Conservation (phyloP, 2,329 filamentous ascomycete genomes). For the Colletotrichum plurivorum region DNA sequence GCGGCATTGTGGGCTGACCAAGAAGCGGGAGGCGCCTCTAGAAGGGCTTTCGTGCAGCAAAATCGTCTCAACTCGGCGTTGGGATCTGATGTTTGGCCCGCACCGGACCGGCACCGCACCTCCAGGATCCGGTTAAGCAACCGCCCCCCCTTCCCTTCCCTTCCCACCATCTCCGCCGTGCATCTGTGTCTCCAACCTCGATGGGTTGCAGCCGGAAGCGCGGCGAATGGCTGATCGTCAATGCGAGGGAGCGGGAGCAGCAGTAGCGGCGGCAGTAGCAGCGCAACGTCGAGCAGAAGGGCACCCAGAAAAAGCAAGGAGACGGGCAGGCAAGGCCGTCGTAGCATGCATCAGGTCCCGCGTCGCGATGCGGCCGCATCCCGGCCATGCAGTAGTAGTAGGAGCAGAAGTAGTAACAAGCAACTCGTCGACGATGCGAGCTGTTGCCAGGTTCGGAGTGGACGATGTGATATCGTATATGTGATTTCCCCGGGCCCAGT, state of each 20-base stretch:
- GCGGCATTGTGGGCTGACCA: constrained; percentile 39
- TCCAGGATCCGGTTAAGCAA: neutral
- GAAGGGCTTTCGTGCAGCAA: constrained; percentile 19
- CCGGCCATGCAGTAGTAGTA: neutral
- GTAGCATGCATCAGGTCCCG: neutral
- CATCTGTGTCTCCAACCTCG: constrained; percentile 15
- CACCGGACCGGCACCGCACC: neutral
- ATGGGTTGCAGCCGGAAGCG: constrained; percentile 33
- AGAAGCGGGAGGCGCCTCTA: constrained; percentile 36
- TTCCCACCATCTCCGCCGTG: neutral
- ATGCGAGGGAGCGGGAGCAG: constrained; percentile 28
- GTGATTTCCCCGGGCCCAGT: constrained; percentile 11
- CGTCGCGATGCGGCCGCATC: constrained; percentile 3
- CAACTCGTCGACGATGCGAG: neutral
- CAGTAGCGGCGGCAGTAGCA: constrained; percentile 19
- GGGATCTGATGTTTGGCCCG: constrained; percentile 27
- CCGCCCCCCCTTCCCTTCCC: neutral
- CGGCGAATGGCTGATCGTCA: constrained; percentile 36
- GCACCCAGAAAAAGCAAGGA: neutral
- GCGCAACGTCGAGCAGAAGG: constrained; percentile 9
- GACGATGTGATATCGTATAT: constrained; percentile 22
- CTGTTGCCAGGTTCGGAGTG: neutral
- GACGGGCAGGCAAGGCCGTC: neutral
- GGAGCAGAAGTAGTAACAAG: constrained; percentile 5
- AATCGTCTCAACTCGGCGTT: constrained; percentile 36